Conservation (phyloP, 23 red algal species). For the Gracilaria caudata region DNA sequence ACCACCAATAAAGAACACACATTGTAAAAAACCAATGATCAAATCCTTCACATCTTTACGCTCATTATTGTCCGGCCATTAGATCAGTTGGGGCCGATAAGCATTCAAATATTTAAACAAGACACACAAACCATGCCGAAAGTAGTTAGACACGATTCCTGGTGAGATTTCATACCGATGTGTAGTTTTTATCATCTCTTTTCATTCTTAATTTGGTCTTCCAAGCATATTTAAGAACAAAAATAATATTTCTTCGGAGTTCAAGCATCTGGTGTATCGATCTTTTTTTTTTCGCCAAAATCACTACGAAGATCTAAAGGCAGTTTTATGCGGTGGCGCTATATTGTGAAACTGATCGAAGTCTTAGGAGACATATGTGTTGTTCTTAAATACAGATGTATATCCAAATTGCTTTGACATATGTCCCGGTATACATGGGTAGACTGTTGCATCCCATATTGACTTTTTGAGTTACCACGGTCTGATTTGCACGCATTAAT, state of each 20-base stretch:
- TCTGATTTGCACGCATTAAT: too few species aligned
- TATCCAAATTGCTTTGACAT: too few species aligned
- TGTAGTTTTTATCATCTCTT: neutral
- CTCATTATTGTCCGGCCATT: constrained; percentile 6
- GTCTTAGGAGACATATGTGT: too few species aligned
- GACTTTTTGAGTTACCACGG: too few species aligned
- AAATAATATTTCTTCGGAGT: constrained; percentile 1
- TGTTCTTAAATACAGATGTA: too few species aligned
- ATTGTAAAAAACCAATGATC: constrained; percentile 18
- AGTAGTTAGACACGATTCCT: constrained; percentile 34
- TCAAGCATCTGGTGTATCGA: too few species aligned
- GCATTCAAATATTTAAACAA: neutral
- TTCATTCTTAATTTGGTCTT: neutral
- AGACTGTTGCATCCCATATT: too few species aligned
- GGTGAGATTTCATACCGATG: constrained; percentile 9
- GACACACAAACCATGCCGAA: constrained; percentile 7
- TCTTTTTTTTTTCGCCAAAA: too few species aligned
- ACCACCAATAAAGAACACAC: constrained; percentile 46
- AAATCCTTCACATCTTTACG: neutral
- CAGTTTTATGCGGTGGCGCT: too few species aligned
- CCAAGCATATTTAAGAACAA: constrained; percentile 25
- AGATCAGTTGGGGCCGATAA: neutral
- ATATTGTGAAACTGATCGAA: too few species aligned
- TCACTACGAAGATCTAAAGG: too few species aligned
- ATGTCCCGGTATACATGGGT: too few species aligned